phyloP scores from a whole-genome alignment of 441 rosid genomes.

The Aleurites moluccanus region DNA sequence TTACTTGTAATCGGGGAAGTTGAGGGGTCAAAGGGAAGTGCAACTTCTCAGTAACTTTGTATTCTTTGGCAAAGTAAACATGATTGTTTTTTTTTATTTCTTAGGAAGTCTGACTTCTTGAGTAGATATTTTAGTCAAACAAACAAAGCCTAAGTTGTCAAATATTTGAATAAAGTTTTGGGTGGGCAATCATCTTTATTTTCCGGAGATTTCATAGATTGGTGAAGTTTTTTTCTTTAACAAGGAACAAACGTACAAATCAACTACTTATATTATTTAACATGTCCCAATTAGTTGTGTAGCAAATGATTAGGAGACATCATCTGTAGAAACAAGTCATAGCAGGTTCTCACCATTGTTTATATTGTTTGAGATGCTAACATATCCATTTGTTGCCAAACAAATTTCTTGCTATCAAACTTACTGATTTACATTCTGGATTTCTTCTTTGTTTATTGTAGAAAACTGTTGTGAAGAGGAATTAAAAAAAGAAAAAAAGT shows the following conservation, averaged over 20 bases:
- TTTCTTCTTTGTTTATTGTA: not conserved
- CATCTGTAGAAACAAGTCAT: not conserved
- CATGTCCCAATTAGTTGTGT: not conserved
- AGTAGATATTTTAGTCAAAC: not conserved
- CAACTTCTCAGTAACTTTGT: not conserved
- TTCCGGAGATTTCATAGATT: not conserved
- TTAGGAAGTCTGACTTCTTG: not conserved
- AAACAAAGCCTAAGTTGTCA: not conserved
- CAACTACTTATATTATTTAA: not conserved
- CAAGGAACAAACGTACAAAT: not conserved
- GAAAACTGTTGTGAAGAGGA: not conserved
- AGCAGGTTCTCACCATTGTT: not conserved
- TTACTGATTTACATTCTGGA: not conserved
- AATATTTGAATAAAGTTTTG: not conserved
- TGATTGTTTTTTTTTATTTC: not conserved
- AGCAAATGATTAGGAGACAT: not conserved
- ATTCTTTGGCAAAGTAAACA: not conserved
- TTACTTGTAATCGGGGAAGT: not conserved
- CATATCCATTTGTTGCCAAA: not conserved
- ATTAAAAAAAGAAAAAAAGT: not conserved
- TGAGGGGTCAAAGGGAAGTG: not conserved
- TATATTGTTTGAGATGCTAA: not conserved
- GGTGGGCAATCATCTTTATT: not conserved
- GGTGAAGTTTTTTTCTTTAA: not conserved
- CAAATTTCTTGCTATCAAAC: not conserved